Evolutionary conservation across 139 green algal species (phyloP).

Genomic region (Volvox reticuliferus): DNA sequence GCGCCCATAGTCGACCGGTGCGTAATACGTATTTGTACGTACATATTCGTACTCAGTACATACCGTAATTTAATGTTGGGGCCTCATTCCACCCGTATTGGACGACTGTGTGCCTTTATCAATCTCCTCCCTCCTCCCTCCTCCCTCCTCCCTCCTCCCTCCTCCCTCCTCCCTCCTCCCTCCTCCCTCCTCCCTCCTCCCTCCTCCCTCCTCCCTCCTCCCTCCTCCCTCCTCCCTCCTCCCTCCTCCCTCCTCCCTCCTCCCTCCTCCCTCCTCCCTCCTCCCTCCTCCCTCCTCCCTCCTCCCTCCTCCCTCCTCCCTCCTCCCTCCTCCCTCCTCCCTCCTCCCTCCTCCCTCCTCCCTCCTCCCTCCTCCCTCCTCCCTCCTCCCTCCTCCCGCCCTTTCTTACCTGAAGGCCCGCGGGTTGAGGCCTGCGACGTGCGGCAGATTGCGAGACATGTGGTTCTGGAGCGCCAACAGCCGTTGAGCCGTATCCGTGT

Average conservation of each 20-base stretch:
- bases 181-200: background rate
- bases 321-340: no score
- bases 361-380: background rate
- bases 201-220: background rate
- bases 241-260: no score
- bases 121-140: background rate
- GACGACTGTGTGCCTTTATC: background rate
- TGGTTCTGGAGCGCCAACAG: conserved; percentile 65
- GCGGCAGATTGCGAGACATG: conserved; percentile 59
- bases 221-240: background rate
- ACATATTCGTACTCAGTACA: background rate
- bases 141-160: background rate
- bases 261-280: no score
- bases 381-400: background rate
- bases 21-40: background rate
- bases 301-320: no score
- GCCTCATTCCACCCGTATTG: background rate
- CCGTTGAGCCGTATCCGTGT: conserved; percentile 31
- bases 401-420: conserved; percentile 70
- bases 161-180: background rate
- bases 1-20: background rate
- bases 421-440: conserved; percentile 83
- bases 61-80: no score
- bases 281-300: background rate
- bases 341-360: background rate